Conservation (phyloP, 1,284 basidiomycete species). For the Cystobasidium pallidum region DNA sequence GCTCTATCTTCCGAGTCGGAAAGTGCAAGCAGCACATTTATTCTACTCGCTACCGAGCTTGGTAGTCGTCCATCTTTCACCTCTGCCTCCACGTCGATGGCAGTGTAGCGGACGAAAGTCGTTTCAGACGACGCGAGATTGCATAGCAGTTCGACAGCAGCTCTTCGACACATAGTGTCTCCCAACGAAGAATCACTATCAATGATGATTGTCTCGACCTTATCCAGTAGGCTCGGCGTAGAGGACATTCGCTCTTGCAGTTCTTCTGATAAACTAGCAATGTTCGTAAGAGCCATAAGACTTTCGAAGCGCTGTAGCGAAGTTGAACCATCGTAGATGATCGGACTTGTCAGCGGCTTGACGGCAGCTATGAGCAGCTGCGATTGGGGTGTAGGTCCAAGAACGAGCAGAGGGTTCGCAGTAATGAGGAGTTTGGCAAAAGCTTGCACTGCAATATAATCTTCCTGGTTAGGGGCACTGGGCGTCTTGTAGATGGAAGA, state of each 20-base stretch:
- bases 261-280: constrained; percentile 75
- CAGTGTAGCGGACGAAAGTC: constrained; percentile 70
- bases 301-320: constrained; percentile 87
- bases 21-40: constrained; percentile 81
- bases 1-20: constrained; percentile 79
- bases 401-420: constrained; percentile 82
- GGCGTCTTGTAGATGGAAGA: constrained; percentile 15
- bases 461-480: constrained; percentile 53
- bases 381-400: constrained; percentile 70
- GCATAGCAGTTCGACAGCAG: constrained; percentile 89
- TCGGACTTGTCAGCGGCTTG: constrained; percentile 71
- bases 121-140: constrained; percentile 79
- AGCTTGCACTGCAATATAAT: constrained; percentile 77
- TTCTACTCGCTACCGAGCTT: constrained; percentile 62
- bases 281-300: constrained; percentile 92
- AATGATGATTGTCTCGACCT: constrained; percentile 77
- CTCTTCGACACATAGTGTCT: constrained; percentile 77
- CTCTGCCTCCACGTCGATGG: constrained; percentile 6
- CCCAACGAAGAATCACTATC: constrained; percentile 62
- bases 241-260: constrained; percentile 67
- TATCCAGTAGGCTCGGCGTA: constrained; percentile 67
- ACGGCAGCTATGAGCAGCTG: constrained; percentile 78
- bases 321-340: constrained; percentile 65
- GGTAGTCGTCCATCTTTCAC: constrained; percentile 15
- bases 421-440: constrained; percentile 92